phyloP scores from a whole-genome alignment of 2,329 filamentous ascomycete genomes.

The Talaromyces funiculosus region DNA sequence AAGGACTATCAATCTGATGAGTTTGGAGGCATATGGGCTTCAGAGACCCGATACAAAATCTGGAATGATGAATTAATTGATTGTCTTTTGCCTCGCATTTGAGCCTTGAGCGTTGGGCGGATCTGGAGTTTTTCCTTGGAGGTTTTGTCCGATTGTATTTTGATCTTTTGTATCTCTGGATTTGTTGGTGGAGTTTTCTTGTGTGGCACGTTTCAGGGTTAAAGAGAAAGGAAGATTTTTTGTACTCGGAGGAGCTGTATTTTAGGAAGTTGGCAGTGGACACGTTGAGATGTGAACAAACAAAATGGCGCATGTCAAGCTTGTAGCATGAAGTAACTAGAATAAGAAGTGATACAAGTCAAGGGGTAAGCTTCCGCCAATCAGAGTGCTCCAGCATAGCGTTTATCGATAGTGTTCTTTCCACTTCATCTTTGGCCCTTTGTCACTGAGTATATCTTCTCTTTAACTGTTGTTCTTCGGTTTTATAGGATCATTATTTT shows the following conservation, averaged over 20 bases:
- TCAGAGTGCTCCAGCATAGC: background rate
- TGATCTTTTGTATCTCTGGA: background rate
- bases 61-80: background rate
- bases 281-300: background rate
- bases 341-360: background rate
- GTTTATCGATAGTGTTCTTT: slow-evolving; percentile 24
- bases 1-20: background rate
- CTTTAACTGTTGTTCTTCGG: background rate
- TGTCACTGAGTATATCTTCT: background rate
- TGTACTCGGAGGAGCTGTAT: background rate
- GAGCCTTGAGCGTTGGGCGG: slow-evolving; percentile 10
- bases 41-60: slow-evolving; percentile 1
- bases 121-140: background rate
- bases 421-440: background rate
- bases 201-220: background rate
- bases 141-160: background rate
- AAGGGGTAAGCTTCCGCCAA: slow-evolving; percentile 10
- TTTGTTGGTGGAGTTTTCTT: slow-evolving; percentile 5
- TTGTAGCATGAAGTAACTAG: background rate
- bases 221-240: background rate
- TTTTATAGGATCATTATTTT: background rate
- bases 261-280: background rate
- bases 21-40: background rate
- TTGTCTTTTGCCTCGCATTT: slow-evolving; percentile 3
- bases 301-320: background rate